Percentiles rank a stretch among this genome's conserved stretches.
phyloP scores from a whole-genome alignment of 2,329 filamentous ascomycete species.

The Cordyceps pruinosa region DNA sequence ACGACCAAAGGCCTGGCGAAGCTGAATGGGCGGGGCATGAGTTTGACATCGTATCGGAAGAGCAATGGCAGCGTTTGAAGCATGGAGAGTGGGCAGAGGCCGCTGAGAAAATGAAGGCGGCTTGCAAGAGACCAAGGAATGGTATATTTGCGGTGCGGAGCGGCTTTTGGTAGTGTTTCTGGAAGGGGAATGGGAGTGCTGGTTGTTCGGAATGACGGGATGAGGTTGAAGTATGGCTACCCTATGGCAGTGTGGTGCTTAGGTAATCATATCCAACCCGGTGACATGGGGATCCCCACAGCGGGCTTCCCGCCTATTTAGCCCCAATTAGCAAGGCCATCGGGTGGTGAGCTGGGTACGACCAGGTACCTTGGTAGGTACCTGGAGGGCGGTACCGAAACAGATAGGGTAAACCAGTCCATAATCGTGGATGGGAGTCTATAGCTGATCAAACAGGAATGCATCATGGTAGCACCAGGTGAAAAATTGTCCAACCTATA shows the following conservation, averaged over 20 bases:
- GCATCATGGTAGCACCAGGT: neutral
- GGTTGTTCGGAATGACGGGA: too few species aligned
- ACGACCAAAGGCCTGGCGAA: too few species aligned
- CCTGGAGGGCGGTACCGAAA: too few species aligned
- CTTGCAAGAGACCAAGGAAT: neutral
- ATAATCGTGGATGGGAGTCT: neutral
- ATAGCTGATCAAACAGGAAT: neutral
- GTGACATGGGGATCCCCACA: neutral
- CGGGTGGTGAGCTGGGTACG: neutral
- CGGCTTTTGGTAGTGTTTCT: too few species aligned
- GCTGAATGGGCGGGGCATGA: neutral
- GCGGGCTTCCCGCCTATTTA: conserved; percentile 2
- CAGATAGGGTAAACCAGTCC: too few species aligned
- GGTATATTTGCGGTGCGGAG: too few species aligned
- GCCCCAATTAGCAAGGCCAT: neutral
- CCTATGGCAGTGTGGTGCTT: neutral
- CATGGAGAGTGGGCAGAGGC: neutral
- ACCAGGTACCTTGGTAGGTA: neutral
- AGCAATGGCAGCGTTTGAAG: neutral
- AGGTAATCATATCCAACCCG: neutral
- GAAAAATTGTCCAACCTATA: neutral
- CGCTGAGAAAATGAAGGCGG: neutral
- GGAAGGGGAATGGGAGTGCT: too few species aligned
- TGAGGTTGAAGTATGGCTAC: neutral
- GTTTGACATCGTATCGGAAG: neutral